A percentile compares a stretch with the other conserved stretches of the same genome.
phyloP scores from a whole-genome alignment of 106 monocot species.

The Acorus gramineus region DNA sequence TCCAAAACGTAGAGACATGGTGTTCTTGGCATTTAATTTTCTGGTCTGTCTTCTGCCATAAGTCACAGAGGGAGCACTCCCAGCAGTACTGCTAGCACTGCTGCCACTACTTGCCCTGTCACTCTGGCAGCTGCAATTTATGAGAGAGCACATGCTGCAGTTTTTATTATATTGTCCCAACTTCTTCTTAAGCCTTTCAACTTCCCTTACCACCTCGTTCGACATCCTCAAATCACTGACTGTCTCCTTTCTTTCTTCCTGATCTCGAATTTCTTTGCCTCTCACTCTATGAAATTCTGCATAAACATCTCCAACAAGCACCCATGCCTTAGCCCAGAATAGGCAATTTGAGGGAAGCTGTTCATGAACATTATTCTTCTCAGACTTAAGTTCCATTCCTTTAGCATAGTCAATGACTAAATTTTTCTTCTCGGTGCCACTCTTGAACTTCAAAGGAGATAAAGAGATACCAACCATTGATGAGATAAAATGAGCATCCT shows the following conservation, averaged over 20 bases:
- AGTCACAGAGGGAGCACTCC: constrained; percentile 12
- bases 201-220: constrained; percentile 88
- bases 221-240: constrained; percentile 56
- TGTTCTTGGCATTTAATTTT: constrained; percentile 36
- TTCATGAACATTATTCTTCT: constrained; percentile 14
- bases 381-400: constrained; percentile 9
- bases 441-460: constrained; percentile 18
- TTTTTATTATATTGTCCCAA: constrained; percentile 57
- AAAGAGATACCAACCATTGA: constrained; percentile 47
- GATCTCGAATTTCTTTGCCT: constrained; percentile 21
- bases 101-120: constrained; percentile 84
- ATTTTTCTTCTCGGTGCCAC: constrained; percentile 2
- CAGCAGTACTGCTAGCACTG: constrained; percentile 86
- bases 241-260: constrained; percentile 24
- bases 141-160: constrained; percentile 70
- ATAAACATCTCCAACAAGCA: constrained; percentile 86
- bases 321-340: constrained; percentile 92
- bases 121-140: constrained; percentile 90
- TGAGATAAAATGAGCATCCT: constrained; percentile 75
- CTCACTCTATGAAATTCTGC: constrained; percentile 50
- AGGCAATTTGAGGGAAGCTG: constrained; percentile 38
- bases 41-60: constrained; percentile 46
- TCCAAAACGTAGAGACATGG: constrained; percentile 1
- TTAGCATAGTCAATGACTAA: constrained; percentile 16
- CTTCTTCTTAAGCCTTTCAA: constrained; percentile 88